Percentiles rank a stretch among this genome's conserved stretches.
Evolutionary conservation across 805 yeast species (phyloP).

Genomic region (Lachancea quebecensis): DNA sequence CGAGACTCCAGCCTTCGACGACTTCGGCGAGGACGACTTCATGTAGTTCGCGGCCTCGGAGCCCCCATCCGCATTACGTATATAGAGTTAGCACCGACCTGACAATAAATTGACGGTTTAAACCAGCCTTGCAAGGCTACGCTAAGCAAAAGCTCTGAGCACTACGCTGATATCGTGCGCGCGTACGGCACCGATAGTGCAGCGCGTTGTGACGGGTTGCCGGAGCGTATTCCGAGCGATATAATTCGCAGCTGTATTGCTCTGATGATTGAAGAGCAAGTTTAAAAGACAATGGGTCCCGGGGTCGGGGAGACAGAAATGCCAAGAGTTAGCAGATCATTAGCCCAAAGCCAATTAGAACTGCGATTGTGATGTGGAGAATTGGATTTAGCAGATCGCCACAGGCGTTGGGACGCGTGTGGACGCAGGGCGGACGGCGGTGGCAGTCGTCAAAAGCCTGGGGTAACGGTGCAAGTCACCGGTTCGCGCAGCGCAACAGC

Average conservation of each 20-base stretch:
- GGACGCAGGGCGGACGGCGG: no score
- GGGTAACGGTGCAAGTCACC: no score
- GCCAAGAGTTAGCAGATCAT: not conserved
- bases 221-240: not conserved
- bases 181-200: not conserved
- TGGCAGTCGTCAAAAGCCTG: no score
- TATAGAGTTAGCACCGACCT: not conserved
- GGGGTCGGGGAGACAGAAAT: not conserved
- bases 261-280: not conserved
- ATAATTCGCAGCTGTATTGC: not conserved
- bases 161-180: not conserved
- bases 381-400: not conserved
- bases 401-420: not conserved
- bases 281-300: not conserved
- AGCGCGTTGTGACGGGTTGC: not conserved
- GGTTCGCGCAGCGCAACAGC: no score
- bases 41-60: constrained; percentile 42
- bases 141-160: no score
- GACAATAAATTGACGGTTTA: no score
- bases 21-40: constrained; percentile 74
- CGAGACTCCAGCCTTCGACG: constrained; percentile 44
- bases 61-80: not conserved
- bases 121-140: no score
- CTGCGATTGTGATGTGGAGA: not conserved
- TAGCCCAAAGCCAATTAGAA: not conserved